These are phyloP conservation scores for Boletus coccyginus DNA, from an alignment of 768 basidiomycete genomes.

Conservation along the genomic window DNA sequence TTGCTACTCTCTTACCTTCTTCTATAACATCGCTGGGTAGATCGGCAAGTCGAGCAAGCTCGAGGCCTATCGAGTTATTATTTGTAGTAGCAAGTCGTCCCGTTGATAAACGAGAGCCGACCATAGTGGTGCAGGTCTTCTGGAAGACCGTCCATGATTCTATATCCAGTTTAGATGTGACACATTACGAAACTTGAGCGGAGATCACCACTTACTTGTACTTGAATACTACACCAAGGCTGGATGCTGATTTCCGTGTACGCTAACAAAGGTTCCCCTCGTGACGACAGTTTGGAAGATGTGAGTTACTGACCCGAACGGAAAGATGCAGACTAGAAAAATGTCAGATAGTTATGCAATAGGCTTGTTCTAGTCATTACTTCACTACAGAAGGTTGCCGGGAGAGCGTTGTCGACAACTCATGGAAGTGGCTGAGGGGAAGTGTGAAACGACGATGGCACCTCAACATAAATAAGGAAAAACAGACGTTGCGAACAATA, in stretches of 20 bases:
- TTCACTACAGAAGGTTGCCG: conserved; percentile 77
- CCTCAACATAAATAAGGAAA: neutral
- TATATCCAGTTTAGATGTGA: conserved; percentile 24
- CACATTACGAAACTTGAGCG: neutral
- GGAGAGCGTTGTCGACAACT: conserved; percentile 74
- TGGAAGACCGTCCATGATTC: conserved; percentile 71
- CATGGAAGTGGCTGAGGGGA: conserved; percentile 65
- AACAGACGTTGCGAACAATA: conserved; percentile 86
- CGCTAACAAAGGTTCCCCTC: conserved; percentile 38
- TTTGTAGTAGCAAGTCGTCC: neutral
- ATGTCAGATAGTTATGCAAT: neutral
- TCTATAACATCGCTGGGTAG: conserved; percentile 69
- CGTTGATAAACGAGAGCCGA: conserved; percentile 26
- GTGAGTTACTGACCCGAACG: conserved; percentile 55
- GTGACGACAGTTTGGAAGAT: neutral
- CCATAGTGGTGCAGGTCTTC: conserved; percentile 73
- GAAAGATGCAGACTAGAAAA: conserved; percentile 71
- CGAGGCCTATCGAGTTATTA: conserved; percentile 58
- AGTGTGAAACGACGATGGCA: neutral
- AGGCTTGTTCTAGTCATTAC: conserved; percentile 40
- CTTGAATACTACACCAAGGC: conserved; percentile 70
- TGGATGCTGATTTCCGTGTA: conserved; percentile 49
- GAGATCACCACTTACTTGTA: conserved; percentile 55
- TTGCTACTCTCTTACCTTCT: conserved; percentile 62
- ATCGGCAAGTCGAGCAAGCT: conserved; percentile 85